These are phyloP conservation scores for Penicillium sp. DNA, from an alignment of 2,329 filamentous ascomycete species.

Conservation along the genomic window DNA sequence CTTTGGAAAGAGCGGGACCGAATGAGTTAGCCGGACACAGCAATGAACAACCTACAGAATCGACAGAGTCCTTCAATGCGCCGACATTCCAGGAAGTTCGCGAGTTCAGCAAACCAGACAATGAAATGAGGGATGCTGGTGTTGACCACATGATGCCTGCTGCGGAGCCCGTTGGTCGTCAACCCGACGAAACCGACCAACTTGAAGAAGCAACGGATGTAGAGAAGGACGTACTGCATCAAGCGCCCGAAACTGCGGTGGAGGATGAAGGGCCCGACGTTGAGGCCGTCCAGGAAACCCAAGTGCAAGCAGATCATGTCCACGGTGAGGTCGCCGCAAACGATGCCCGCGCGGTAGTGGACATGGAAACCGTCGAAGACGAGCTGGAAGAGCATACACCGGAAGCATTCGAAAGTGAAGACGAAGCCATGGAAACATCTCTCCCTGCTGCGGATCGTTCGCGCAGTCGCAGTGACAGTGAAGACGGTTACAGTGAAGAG, in stretches of 20 bases:
- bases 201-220: background rate
- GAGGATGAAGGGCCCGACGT: background rate
- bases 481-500: slow-evolving; percentile 1
- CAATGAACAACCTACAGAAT: background rate
- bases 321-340: background rate
- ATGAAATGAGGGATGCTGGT: background rate
- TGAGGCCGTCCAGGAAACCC: background rate
- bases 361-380: slow-evolving; percentile 2
- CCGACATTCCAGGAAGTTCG: background rate
- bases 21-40: background rate
- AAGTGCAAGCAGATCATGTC: background rate
- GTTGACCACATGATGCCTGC: background rate
- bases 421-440: slow-evolving; percentile 1
- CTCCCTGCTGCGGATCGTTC: background rate
- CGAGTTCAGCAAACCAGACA: background rate
- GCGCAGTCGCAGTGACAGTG: background rate
- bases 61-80: background rate
- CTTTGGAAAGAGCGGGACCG: background rate
- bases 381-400: slow-evolving; percentile 1
- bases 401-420: slow-evolving; percentile 1
- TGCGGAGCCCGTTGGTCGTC: background rate
- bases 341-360: background rate
- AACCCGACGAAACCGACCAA: background rate
- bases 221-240: too few species aligned
- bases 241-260: background rate